phyloP scores from a whole-genome alignment of 164 flowering plant species.

The Vitis amurensis region DNA sequence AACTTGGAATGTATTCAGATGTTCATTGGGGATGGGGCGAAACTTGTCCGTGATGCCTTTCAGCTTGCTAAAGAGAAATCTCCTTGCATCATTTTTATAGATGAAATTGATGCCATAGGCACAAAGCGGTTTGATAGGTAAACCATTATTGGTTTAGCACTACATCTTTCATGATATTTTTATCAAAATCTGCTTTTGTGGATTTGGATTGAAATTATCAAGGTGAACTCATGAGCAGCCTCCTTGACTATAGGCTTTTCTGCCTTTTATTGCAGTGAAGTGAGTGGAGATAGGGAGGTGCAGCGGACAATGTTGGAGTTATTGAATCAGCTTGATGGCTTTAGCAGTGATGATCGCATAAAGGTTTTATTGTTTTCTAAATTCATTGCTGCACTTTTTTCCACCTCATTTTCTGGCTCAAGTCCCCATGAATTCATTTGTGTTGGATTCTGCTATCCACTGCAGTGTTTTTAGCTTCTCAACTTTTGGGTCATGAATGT shows the following conservation, averaged over 20 bases:
- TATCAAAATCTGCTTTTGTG: not conserved
- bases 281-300: conserved; percentile 96
- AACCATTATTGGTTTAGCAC: not conserved
- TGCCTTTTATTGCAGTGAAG: conserved; percentile 64
- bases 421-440: not conserved
- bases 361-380: conserved; percentile 46
- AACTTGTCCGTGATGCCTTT: conserved; percentile 93
- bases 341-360: conserved; percentile 89
- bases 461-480: not conserved
- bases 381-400: not conserved
- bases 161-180: not conserved
- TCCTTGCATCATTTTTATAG: conserved; percentile 85
- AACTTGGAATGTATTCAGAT: conserved; percentile 47
- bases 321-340: conserved; percentile 97
- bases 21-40: conserved; percentile 99
- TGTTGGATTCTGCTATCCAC: not conserved
- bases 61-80: conserved; percentile 88
- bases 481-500: not conserved
- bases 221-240: not conserved
- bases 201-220: not conserved
- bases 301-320: conserved; percentile 93
- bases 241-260: not conserved
- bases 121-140: conserved; percentile 98
- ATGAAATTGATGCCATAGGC: conserved; percentile 96
- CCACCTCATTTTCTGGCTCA: not conserved